Evolutionary conservation across 306 rosid species (phyloP).

Genomic region (Cucumis sativus): DNA sequence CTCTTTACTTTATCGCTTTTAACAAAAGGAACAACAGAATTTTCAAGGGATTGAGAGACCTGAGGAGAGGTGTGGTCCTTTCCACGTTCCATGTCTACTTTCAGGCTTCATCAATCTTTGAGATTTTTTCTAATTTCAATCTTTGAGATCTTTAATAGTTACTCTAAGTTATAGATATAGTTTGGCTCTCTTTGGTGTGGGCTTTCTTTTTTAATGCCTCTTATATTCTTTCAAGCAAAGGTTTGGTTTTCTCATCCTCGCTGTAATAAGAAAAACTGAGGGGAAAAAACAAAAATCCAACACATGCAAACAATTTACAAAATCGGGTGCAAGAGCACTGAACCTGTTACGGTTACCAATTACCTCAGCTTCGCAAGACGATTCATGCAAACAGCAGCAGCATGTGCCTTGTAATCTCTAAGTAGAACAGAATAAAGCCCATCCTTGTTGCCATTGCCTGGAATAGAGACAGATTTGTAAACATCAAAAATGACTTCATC

Average conservation of each 20-base stretch:
- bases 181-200: neutral
- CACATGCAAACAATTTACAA: neutral
- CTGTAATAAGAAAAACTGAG: neutral
- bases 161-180: neutral
- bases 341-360: neutral
- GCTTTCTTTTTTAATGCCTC: neutral
- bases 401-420: slow-evolving; percentile 82
- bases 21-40: neutral
- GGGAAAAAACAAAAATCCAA: neutral
- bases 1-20: too few species aligned
- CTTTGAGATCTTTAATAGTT: neutral
- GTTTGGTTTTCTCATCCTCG: neutral
- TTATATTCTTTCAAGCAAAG: neutral
- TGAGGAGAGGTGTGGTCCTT: neutral
- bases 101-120: neutral
- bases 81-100: neutral
- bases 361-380: slow-evolving; percentile 94
- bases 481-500: neutral
- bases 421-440: slow-evolving; percentile 85
- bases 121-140: too few species aligned
- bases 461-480: slow-evolving; percentile 1
- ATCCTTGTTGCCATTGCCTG: slow-evolving; percentile 94
- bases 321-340: slow-evolving; percentile 2
- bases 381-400: slow-evolving; percentile 96
- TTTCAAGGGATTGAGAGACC: neutral